Conservation (phyloP, 1,284 basidiomycete genomes). For the Ustanciosporium gigantosporum region DNA sequence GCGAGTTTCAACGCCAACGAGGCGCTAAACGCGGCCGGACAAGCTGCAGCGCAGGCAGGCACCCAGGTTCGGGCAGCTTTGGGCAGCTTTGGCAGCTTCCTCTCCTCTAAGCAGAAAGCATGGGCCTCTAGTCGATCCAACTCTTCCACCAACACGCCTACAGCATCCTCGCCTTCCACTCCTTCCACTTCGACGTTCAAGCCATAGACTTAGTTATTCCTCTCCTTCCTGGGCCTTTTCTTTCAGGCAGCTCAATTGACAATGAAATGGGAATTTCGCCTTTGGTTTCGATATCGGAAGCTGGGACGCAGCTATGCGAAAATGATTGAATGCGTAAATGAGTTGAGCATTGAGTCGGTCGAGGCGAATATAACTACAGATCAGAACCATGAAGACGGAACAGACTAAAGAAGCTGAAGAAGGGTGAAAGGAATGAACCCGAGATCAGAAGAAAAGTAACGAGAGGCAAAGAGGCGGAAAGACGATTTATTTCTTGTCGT, state of each 20-base stretch:
- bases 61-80: constrained; percentile 53
- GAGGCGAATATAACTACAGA: constrained; percentile 43
- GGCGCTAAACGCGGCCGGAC: constrained; percentile 30
- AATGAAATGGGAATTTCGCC: no score
- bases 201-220: no score
- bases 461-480: no score
- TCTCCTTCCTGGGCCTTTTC: no score
- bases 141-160: background rate
- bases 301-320: no score
- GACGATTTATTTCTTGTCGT: background rate
- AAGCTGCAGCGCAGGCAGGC: constrained; percentile 47
- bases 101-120: constrained; percentile 41
- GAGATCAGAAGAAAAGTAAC: background rate
- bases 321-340: no score
- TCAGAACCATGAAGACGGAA: constrained; percentile 18
- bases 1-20: constrained; percentile 27
- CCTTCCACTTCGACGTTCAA: no score
- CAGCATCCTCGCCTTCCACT: background rate
- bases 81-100: constrained; percentile 53
- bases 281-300: no score
- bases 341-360: background rate
- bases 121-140: constrained; percentile 24
- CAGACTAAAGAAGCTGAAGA: constrained; percentile 3
- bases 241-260: no score
- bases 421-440: background rate